Evolutionary conservation across 805 yeast species (phyloP), one percentile per base, ranked within the genome.

Genomic region (Yarrowia hollandica): DNA sequence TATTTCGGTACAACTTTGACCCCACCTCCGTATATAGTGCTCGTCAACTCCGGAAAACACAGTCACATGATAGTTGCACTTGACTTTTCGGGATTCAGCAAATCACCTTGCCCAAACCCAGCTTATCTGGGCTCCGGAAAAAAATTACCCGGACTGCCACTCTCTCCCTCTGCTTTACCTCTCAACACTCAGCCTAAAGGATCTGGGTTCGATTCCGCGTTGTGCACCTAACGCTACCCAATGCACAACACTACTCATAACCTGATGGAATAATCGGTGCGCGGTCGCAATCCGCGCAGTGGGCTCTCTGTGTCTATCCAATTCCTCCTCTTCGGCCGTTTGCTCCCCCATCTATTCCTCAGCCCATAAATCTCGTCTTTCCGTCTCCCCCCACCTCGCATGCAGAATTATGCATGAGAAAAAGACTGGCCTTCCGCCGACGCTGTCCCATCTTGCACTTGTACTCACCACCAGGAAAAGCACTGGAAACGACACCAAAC

Each of bases 371-470:
- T 2, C 30, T 12, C 31, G 10, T 7, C 33, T 12, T 35, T 28
- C 35, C 35, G 18, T 10, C 52, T 44, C 52, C 52, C 50, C 52
- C 52, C 52, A 44, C 52, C 52, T 44, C 52, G 52, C 52, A 44
- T 44, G 52, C 52, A 44, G 52, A 28, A 28, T 44, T 44, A 44
- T 44, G 52, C 52, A 44, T 35, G 52, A 44, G 35, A 44, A 44
- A 44, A 44, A 44, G 52, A 44, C 52, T 19, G 52, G 25, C 33
- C 50, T 28, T 42, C 22, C 28, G 50, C 50, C 52, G 52, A 44
- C 52, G 52, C 35, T 42, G 50, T 44, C 52, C 52, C 52, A 44
- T 14, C 52, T 44, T 44, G 52, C 35, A 28, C 52, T 44, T 44
- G 35, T 28, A 28, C 34, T 26, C 35, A 44, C 52, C 34, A 28